phyloP scores from a whole-genome alignment of 352 stramenopile species.

The Pythium volutum region DNA sequence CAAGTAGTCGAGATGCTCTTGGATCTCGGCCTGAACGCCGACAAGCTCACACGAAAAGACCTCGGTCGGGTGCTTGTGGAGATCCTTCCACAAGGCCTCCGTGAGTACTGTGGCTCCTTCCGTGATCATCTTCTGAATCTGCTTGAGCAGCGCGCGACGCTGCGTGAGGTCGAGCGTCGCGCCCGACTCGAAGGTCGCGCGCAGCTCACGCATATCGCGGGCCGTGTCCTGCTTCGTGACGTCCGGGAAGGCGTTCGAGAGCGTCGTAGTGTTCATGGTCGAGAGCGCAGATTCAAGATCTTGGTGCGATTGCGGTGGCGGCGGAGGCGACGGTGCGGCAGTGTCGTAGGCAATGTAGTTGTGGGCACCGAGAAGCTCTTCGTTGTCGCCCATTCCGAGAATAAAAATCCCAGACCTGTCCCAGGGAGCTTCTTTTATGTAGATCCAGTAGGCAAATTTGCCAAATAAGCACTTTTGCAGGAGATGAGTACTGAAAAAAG shows the following conservation, averaged over 20 bases:
- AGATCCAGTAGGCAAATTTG: no score
- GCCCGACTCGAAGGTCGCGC: conserved; percentile 44
- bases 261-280: no score
- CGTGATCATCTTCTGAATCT: conserved; percentile 48
- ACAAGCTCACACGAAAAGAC: conserved; percentile 49
- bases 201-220: conserved; percentile 44
- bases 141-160: conserved; percentile 43
- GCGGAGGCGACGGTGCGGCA: no score
- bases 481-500: no score
- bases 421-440: no score
- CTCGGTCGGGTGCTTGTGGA: conserved; percentile 78
- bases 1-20: conserved; percentile 71
- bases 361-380: no score
- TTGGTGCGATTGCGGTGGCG: no score
- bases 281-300: no score
- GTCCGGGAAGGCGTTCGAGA: conserved; percentile 38
- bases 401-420: no score
- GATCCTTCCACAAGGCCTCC: conserved; percentile 64
- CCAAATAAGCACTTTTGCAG: no score
- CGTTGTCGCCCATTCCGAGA: no score
- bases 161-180: conserved; percentile 39
- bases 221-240: conserved; percentile 51
- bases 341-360: no score
- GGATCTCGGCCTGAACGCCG: conserved; percentile 58
- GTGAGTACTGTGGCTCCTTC: conserved; percentile 76